Conservation (phyloP, 225 moss, liverwort and hornwort genomes). For the Physcomitrium patens region DNA sequence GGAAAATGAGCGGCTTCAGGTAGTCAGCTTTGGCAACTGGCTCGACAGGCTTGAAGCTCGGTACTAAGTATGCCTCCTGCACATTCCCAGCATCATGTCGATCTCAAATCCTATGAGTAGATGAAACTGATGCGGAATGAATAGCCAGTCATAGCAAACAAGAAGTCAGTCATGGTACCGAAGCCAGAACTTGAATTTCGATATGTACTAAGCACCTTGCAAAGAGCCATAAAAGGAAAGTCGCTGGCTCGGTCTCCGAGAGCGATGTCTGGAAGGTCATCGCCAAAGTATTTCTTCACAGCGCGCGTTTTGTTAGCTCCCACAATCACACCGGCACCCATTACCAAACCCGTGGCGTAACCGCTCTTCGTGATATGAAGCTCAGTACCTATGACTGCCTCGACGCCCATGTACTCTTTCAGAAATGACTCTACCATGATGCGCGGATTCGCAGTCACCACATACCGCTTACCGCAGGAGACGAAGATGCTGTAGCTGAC, state of each 20-base stretch:
- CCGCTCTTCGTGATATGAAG: constrained; percentile 50
- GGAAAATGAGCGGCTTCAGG: constrained; percentile 60
- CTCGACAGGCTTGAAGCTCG: constrained; percentile 15
- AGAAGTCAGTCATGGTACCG: too few relatives aligned
- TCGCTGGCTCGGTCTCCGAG: constrained; percentile 61
- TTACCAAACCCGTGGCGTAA: constrained; percentile 56
- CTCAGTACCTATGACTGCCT: constrained; percentile 65
- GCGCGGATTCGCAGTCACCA: constrained; percentile 67
- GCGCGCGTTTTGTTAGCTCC: constrained; percentile 52
- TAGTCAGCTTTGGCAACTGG: constrained; percentile 52
- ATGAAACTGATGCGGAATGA: neutral
- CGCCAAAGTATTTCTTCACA: constrained; percentile 49
- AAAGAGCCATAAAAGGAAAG: constrained; percentile 57
- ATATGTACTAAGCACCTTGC: constrained; percentile 42
- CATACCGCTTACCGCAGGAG: constrained; percentile 48
- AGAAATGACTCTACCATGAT: constrained; percentile 66
- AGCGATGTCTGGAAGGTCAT: constrained; percentile 53
- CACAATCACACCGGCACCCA: constrained; percentile 48
- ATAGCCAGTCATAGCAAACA: neutral
- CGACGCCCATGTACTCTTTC: constrained; percentile 56
- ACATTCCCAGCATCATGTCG: neutral
- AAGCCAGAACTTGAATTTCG: too few relatives aligned
- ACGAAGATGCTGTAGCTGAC: constrained; percentile 51
- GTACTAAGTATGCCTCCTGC: constrained; percentile 57
- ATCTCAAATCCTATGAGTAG: neutral